phyloP scores from a whole-genome alignment of 805 yeast genomes.

The Yarrowia yakushimensis region DNA sequence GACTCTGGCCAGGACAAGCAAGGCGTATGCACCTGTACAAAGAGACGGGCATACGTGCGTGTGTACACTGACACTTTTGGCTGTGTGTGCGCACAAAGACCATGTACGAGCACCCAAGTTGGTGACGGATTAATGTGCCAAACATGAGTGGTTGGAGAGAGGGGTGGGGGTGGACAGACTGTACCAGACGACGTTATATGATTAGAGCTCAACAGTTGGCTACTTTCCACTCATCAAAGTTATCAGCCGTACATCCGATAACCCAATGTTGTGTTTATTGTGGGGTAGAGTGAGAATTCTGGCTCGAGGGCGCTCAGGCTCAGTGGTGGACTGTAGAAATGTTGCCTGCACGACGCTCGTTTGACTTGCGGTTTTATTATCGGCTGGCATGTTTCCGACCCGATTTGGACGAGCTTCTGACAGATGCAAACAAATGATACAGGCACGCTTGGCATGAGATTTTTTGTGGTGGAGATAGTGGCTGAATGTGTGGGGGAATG shows the following conservation, averaged over 20 bases:
- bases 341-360: not conserved
- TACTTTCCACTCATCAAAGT: not conserved
- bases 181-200: too few relatives aligned
- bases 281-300: not conserved
- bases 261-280: not conserved
- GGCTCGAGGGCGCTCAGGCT: not conserved
- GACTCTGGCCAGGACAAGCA: not conserved
- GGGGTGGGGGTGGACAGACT: too few relatives aligned
- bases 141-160: too few relatives aligned
- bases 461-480: not conserved
- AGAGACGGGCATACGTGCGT: not conserved
- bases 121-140: not conserved
- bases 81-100: not conserved
- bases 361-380: not conserved
- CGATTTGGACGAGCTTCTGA: slow-evolving; percentile 1
- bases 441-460: too few relatives aligned
- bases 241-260: slow-evolving; percentile 19
- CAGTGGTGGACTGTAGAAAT: slow-evolving; percentile 1
- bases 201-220: too few relatives aligned
- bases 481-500: too few relatives aligned
- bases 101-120: too few relatives aligned
- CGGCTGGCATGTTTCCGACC: not conserved
- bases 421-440: not conserved
- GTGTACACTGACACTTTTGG: not conserved
- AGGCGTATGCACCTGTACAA: not conserved